Conservation (phyloP, 306 rosid species). For the Pueraria montana region DNA sequence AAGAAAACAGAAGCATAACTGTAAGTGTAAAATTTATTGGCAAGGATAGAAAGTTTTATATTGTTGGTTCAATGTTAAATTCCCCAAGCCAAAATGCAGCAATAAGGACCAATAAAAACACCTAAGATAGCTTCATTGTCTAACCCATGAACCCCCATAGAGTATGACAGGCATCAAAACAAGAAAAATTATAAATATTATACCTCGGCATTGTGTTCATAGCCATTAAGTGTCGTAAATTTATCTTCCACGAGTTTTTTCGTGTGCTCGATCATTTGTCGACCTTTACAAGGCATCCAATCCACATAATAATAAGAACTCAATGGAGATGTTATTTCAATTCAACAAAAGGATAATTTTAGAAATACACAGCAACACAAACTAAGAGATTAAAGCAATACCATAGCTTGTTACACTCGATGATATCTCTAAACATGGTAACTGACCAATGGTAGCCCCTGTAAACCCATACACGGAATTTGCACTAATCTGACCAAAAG, state of each 20-base stretch:
- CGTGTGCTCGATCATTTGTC: slow-evolving; percentile 97
- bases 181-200: slow-evolving; percentile 30
- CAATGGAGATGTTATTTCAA: slow-evolving; percentile 29
- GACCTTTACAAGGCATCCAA: slow-evolving; percentile 70
- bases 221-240: slow-evolving; percentile 79
- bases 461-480: slow-evolving; percentile 99
- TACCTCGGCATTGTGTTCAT: slow-evolving; percentile 92
- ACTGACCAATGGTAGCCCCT: slow-evolving; percentile 95
- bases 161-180: slow-evolving; percentile 34
- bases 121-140: slow-evolving; percentile 21
- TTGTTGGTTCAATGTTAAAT: slow-evolving; percentile 10
- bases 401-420: slow-evolving; percentile 99
- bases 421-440: slow-evolving; percentile 95
- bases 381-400: slow-evolving; percentile 51
- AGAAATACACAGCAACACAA: slow-evolving; percentile 1
- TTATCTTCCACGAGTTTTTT: slow-evolving; percentile 88
- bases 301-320: slow-evolving; percentile 40
- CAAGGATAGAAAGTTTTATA: slow-evolving; percentile 12
- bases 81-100: slow-evolving; percentile 26
- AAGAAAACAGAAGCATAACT: slow-evolving; percentile 2
- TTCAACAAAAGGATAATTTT: slow-evolving; percentile 27
- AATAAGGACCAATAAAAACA: slow-evolving; percentile 13
- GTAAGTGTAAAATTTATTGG: slow-evolving; percentile 33
- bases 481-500: slow-evolving; percentile 83
- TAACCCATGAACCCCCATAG: slow-evolving; percentile 26